A percentile compares a stretch with the other conserved stretches of the same genome.
Evolutionary conservation across 371 early-diverging fungal species (phyloP).

Genomic region (Synchytrium microbalum): DNA sequence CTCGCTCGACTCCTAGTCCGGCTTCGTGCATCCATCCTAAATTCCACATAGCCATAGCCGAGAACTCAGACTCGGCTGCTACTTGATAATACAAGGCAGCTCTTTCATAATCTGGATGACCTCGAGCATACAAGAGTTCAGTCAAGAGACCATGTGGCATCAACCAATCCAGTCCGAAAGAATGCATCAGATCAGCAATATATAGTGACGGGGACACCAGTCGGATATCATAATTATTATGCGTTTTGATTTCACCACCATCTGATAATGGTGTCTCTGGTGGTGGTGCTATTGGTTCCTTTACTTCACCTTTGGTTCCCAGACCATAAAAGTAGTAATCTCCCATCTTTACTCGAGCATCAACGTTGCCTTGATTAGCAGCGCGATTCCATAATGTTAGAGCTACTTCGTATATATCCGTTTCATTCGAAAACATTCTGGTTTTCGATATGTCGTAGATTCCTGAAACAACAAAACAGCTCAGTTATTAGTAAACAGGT

Average conservation of each 20-base stretch:
- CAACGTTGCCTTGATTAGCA: slow-evolving; percentile 87
- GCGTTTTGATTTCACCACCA: neutral
- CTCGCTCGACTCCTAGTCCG: slow-evolving; percentile 81
- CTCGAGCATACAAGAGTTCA: slow-evolving; percentile 8
- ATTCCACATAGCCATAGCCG: slow-evolving; percentile 90
- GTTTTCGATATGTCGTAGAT: slow-evolving; percentile 7
- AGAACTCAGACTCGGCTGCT: slow-evolving; percentile 72
- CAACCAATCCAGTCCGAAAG: slow-evolving; percentile 4
- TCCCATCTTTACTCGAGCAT: slow-evolving; percentile 85
- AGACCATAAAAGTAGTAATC: slow-evolving; percentile 88
- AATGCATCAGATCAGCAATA: neutral
- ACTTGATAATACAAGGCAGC: slow-evolving; percentile 84
- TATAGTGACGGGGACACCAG: neutral
- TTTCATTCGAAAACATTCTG: slow-evolving; percentile 8
- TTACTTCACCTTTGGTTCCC: slow-evolving; percentile 42
- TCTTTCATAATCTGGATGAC: slow-evolving; percentile 49
- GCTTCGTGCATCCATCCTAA: slow-evolving; percentile 95
- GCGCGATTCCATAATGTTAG: slow-evolving; percentile 87
- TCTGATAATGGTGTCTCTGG: neutral
- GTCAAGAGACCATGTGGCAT: neutral
- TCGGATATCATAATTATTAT: neutral
- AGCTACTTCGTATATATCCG: slow-evolving; percentile 46
- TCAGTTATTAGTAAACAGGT: neutral
- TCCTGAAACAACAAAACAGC: slow-evolving; percentile 5
- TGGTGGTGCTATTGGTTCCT: neutral